Evolutionary conservation across 2,329 filamentous ascomycete species (phyloP).

Genomic region (Diaporthe longicolla): DNA sequence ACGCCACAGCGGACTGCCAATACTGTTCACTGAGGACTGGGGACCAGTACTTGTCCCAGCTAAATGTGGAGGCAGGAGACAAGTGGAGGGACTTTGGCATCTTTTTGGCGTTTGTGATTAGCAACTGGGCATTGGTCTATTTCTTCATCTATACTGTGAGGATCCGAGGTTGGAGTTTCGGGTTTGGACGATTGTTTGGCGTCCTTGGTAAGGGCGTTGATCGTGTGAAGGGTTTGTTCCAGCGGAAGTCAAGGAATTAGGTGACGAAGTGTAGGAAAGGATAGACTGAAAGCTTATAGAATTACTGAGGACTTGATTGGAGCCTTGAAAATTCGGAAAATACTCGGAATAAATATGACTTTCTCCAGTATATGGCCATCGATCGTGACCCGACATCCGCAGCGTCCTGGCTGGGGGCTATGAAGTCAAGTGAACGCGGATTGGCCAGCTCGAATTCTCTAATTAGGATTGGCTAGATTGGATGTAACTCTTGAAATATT

Average conservation of each 20-base stretch:
- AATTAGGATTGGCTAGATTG: not conserved
- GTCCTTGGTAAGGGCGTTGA: conserved; percentile 40
- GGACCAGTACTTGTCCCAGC: conserved; percentile 39
- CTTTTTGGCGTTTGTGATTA: conserved; percentile 73
- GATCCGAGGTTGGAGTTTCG: conserved; percentile 49
- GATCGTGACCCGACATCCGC: not conserved
- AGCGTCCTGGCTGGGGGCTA: not conserved
- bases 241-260: not conserved
- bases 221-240: conserved; percentile 33
- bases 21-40: conserved; percentile 70
- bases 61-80: conserved; percentile 68
- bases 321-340: not conserved
- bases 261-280: not conserved
- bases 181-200: conserved; percentile 46
- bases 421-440: not conserved
- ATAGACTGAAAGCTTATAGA: not conserved
- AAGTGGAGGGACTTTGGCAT: conserved; percentile 78
- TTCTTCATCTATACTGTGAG: conserved; percentile 50
- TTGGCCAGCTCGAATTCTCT: not conserved
- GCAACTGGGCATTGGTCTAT: conserved; percentile 66
- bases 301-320: not conserved
- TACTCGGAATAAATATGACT: no score
- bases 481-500: not conserved
- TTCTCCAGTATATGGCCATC: no score
- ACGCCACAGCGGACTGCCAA: conserved; percentile 73